Evolutionary conservation across 768 basidiomycete species (phyloP).

Genomic region (Boletus patriciae): DNA sequence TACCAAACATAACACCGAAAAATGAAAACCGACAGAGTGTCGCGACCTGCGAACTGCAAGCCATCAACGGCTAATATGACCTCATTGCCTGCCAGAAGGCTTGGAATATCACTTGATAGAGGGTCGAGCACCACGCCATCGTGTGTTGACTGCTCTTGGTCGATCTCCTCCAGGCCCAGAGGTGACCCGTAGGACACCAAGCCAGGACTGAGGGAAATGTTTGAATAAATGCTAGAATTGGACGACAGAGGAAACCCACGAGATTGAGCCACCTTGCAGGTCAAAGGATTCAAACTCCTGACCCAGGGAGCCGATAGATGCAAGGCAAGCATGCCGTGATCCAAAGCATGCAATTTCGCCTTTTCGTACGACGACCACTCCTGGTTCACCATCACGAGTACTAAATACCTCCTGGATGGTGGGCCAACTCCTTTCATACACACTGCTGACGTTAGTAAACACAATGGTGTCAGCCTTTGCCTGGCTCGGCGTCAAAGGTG

Average conservation of each 20-base stretch:
- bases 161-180: slow-evolving; percentile 59
- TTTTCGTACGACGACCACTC: slow-evolving; percentile 49
- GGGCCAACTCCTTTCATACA: slow-evolving; percentile 42
- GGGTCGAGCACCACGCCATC: slow-evolving; percentile 58
- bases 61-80: slow-evolving; percentile 71
- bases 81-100: slow-evolving; percentile 35
- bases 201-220: slow-evolving; percentile 41
- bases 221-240: not conserved
- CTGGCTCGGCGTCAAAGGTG: slow-evolving; percentile 54
- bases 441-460: slow-evolving; percentile 62
- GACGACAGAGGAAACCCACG: slow-evolving; percentile 35
- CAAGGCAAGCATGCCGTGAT: slow-evolving; percentile 27
- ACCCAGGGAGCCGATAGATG: slow-evolving; percentile 7
- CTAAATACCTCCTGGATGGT: slow-evolving; percentile 24
- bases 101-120: slow-evolving; percentile 34
- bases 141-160: slow-evolving; percentile 50
- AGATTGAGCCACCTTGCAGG: slow-evolving; percentile 63
- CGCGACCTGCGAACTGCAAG: slow-evolving; percentile 61
- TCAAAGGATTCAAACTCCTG: slow-evolving; percentile 46
- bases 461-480: slow-evolving; percentile 43
- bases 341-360: slow-evolving; percentile 60
- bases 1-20: not conserved
- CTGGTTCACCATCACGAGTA: slow-evolving; percentile 13
- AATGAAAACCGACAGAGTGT: slow-evolving; percentile 45
- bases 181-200: slow-evolving; percentile 43